Percentiles rank a stretch among this genome's conserved stretches.
Conservation (phyloP, 2,329 filamentous ascomycete species). For the Talaromyces pinophilus region DNA sequence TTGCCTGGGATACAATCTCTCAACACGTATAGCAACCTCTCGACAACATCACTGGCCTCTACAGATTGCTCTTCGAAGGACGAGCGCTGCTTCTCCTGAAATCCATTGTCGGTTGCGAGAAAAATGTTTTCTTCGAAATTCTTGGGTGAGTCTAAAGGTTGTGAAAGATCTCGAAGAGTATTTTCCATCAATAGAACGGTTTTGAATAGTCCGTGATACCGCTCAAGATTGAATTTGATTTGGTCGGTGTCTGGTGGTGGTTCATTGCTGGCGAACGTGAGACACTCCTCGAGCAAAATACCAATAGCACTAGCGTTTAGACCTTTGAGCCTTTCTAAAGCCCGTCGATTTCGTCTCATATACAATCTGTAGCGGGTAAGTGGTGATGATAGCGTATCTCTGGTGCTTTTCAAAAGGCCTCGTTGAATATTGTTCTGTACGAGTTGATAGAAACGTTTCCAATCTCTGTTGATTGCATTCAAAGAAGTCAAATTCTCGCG, state of each 20-base stretch:
- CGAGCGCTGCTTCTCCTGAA: slow-evolving; percentile 8
- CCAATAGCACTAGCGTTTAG: slow-evolving; percentile 21
- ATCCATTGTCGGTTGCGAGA: neutral
- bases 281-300: slow-evolving; percentile 22
- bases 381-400: slow-evolving; percentile 17
- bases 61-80: neutral
- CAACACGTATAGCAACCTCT: slow-evolving; percentile 60
- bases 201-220: slow-evolving; percentile 14
- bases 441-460: slow-evolving; percentile 20
- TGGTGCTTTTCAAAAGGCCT: slow-evolving; percentile 6
- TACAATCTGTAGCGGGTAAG: slow-evolving; percentile 14
- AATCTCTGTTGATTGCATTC: slow-evolving; percentile 6
- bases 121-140: slow-evolving; percentile 21
- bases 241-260: neutral
- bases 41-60: slow-evolving; percentile 29
- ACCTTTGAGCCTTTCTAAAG: slow-evolving; percentile 10
- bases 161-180: slow-evolving; percentile 14
- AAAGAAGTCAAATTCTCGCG: neutral
- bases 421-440: slow-evolving; percentile 19
- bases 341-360: slow-evolving; percentile 15
- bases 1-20: slow-evolving; percentile 69
- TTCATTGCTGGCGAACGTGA: slow-evolving; percentile 17
- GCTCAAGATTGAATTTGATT: slow-evolving; percentile 6
- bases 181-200: slow-evolving; percentile 19
- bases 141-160: neutral